Conservation (phyloP, 73 alveolate genomes). For the Paramecium pentaurelia region DNA sequence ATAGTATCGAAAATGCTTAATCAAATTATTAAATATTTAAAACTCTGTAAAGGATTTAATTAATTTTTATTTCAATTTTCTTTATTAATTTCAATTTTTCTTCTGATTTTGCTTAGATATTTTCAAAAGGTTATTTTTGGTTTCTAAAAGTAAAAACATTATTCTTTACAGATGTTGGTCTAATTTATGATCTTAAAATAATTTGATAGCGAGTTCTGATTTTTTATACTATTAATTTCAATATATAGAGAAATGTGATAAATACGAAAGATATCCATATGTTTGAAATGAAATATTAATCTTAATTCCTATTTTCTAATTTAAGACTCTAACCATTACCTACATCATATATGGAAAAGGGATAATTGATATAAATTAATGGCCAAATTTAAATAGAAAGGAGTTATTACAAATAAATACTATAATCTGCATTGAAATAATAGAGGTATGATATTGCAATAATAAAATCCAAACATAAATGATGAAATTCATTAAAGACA, state of each 20-base stretch:
- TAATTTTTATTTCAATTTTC: not conserved
- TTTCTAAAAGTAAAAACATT: not conserved
- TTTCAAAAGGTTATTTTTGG: not conserved
- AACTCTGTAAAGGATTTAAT: not conserved
- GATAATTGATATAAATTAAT: not conserved
- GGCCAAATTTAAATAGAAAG: not conserved
- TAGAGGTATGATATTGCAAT: not conserved
- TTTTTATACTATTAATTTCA: not conserved
- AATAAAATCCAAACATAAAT: not conserved
- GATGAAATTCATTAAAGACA: not conserved
- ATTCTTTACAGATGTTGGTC: not conserved
- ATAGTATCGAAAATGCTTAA: not conserved
- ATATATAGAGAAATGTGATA: not conserved
- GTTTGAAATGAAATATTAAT: not conserved
- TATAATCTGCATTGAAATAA: not conserved
- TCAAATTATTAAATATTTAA: not conserved
- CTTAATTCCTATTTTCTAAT: not conserved
- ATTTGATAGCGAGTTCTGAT: not conserved
- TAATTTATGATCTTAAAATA: not conserved
- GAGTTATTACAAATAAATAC: not conserved
- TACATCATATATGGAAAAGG: not conserved
- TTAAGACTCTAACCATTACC: not conserved
- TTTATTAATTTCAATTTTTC: not conserved
- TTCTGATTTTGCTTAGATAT: not conserved
- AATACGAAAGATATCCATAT: not conserved